phyloP scores from a whole-genome alignment of 2,329 filamentous ascomycete species.

The Botryotinia calthae region DNA sequence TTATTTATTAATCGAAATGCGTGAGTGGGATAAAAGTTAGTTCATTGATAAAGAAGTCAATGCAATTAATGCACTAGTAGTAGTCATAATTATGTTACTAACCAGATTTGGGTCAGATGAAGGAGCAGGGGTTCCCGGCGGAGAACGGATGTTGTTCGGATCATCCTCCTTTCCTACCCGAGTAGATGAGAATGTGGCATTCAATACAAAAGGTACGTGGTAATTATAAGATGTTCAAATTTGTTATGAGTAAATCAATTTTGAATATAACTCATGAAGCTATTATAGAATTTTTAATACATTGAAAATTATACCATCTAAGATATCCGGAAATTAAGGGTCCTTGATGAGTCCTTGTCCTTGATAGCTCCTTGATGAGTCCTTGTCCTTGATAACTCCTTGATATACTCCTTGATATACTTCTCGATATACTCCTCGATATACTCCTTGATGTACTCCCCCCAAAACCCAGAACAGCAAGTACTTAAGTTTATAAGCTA shows the following conservation, averaged over 20 bases:
- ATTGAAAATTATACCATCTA: neutral
- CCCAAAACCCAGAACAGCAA: neutral
- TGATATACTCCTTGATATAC: too few species aligned
- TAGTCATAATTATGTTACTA: conserved; percentile 1
- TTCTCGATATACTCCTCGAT: neutral
- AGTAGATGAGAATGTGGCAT: neutral
- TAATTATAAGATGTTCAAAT: neutral
- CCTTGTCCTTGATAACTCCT: neutral
- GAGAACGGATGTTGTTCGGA: conserved; percentile 15
- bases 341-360: neutral
- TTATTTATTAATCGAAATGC: neutral
- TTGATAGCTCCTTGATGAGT: too few species aligned
- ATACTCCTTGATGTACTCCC: neutral
- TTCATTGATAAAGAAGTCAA: conserved; percentile 5
- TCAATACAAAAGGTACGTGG: neutral
- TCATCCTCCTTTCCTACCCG: neutral
- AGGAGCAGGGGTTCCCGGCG: conserved; percentile 13
- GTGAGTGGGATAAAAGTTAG: neutral
- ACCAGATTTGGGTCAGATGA: neutral
- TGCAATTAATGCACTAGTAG: conserved; percentile 1
- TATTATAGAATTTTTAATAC: neutral
- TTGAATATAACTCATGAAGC: neutral
- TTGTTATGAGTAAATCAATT: neutral
- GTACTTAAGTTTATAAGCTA: neutral
- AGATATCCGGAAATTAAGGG: neutral